Conservation (phyloP, 1,139 yeast species). For the Sugiyamaella xylanicola region DNA sequence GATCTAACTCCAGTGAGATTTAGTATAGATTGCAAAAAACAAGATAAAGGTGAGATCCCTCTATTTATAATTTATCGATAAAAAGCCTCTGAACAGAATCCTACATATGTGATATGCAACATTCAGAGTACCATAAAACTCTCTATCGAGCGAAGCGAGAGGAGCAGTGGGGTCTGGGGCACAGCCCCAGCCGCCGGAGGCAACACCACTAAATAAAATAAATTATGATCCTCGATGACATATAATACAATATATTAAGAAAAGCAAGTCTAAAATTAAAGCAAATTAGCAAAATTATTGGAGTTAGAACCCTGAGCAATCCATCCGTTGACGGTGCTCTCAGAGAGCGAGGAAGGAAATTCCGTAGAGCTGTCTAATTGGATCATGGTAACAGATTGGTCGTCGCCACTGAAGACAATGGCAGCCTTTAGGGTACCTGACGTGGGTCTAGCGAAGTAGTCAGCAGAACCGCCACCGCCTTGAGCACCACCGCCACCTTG, state of each 20-base stretch:
- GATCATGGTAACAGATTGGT: slow-evolving; percentile 57
- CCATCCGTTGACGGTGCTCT: slow-evolving; percentile 40
- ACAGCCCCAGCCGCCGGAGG: not conserved
- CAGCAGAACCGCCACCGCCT: slow-evolving; percentile 83
- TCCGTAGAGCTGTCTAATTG: slow-evolving; percentile 56
- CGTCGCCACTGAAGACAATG: slow-evolving; percentile 67
- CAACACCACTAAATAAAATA: not conserved
- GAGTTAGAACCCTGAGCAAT: slow-evolving; percentile 25
- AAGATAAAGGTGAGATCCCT: too few species aligned
- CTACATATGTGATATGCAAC: too few species aligned
- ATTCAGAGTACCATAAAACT: too few species aligned
- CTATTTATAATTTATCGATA: too few species aligned
- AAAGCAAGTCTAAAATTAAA: not conserved
- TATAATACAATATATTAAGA: not conserved
- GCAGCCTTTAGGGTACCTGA: slow-evolving; percentile 83
- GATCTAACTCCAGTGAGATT: too few species aligned
- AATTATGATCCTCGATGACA: too few species aligned
- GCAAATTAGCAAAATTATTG: slow-evolving; percentile 2
- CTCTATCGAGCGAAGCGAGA: slow-evolving; percentile 2
- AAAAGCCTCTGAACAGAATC: too few species aligned
- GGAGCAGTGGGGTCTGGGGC: slow-evolving; percentile 1
- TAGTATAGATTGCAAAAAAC: too few species aligned
- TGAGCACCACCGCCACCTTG: slow-evolving; percentile 63
- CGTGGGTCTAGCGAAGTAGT: slow-evolving; percentile 85
- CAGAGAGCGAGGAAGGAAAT: slow-evolving; percentile 58